A percentile compares a stretch with the other conserved stretches of the same genome.
Conservation (phyloP, 345 rosid genomes). For the Arabis alpina region DNA sequence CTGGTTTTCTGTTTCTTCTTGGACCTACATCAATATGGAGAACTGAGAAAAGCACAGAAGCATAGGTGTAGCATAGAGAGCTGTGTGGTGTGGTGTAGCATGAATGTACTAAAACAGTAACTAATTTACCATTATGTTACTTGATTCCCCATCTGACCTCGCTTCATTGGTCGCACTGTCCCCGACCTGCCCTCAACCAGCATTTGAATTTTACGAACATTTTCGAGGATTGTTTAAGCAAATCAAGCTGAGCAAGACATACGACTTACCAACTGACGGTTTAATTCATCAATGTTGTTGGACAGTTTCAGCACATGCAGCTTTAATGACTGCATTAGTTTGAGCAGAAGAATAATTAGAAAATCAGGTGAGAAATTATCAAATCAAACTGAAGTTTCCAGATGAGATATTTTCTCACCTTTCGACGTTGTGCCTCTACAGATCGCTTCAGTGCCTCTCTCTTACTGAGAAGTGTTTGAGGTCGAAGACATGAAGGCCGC, state of each 20-base stretch:
- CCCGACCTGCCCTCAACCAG: conserved; percentile 53
- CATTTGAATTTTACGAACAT: conserved; percentile 25
- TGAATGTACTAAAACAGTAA: conserved; percentile 1
- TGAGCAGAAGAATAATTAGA: not conserved
- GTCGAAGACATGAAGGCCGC: conserved; percentile 78
- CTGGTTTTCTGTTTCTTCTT: conserved; percentile 44
- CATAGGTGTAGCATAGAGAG: conserved; percentile 30
- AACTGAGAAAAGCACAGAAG: conserved; percentile 28
- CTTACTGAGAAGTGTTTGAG: conserved; percentile 75
- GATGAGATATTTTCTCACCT: conserved; percentile 52
- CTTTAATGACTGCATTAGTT: conserved; percentile 77
- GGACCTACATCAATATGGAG: conserved; percentile 45
- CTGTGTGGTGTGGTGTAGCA: not conserved
- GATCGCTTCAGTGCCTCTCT: conserved; percentile 82
- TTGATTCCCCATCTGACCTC: conserved; percentile 50
- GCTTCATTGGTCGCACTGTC: conserved; percentile 49
- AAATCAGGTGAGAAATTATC: not conserved
- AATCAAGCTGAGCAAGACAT: conserved; percentile 26
- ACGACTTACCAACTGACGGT: conserved; percentile 69
- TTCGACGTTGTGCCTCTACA: conserved; percentile 76
- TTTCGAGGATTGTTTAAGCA: conserved; percentile 18
- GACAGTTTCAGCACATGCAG: conserved; percentile 84
- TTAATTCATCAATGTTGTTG: conserved; percentile 61
- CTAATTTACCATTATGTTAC: conserved; percentile 41
- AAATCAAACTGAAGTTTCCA: conserved; percentile 7